Percentiles rank a stretch among this genome's conserved stretches.
phyloP scores from a whole-genome alignment of 2,329 filamentous ascomycete genomes.

The Knoxdaviesia capensis region DNA sequence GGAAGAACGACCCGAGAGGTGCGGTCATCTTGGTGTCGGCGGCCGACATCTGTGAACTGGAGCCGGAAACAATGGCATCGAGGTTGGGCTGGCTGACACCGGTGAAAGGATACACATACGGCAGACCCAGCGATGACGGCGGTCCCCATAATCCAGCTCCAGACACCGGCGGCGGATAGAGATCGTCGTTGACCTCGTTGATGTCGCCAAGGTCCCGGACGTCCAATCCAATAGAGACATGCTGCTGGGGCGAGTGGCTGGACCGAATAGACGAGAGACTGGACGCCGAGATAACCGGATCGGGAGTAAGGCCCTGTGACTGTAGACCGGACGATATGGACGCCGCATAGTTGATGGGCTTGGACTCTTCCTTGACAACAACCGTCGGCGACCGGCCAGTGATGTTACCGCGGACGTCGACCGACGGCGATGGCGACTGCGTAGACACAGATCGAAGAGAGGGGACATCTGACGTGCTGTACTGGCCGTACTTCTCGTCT shows the following conservation, averaged over 20 bases:
- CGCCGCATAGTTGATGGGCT: not conserved
- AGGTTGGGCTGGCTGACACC: slow-evolving; percentile 1
- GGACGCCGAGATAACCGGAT: not conserved
- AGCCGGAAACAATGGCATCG: slow-evolving; percentile 8
- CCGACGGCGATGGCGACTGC: slow-evolving; percentile 11
- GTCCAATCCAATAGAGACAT: slow-evolving; percentile 3
- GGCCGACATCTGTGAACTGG: slow-evolving; percentile 5
- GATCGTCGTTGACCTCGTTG: no score
- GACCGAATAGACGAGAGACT: not conserved
- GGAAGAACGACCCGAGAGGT: no score
- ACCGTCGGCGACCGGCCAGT: slow-evolving; percentile 3
- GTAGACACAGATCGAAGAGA: slow-evolving; percentile 23
- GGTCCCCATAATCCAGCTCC: no score
- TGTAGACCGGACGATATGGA: not conserved
- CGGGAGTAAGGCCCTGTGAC: not conserved
- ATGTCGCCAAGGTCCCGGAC: no score
- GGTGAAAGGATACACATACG: not conserved
- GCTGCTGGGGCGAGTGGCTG: slow-evolving; percentile 10
- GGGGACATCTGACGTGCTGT: slow-evolving; percentile 38
- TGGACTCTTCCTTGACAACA: slow-evolving; percentile 4
- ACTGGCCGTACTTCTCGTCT: slow-evolving; percentile 61
- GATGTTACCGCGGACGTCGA: slow-evolving; percentile 7
- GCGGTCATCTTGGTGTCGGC: no score
- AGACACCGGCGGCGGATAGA: no score
- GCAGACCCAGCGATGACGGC: not conserved